Evolutionary conservation across 1,139 yeast genomes (phyloP), one percentile per base, ranked within the genome.

Genomic region (Debaryomyces fabryi): DNA sequence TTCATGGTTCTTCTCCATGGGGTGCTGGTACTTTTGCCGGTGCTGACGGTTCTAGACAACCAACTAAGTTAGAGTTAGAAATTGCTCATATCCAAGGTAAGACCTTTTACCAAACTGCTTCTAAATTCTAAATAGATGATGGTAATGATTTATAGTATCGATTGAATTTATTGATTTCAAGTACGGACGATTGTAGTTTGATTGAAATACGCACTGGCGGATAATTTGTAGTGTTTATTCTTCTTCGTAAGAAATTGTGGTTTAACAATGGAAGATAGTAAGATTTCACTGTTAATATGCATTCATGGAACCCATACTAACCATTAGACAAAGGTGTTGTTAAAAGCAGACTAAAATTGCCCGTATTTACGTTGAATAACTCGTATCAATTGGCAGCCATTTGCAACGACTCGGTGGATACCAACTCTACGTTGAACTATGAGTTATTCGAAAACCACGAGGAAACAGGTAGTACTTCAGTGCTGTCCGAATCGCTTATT

Each of bases 1-100:
- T 82, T 50, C 95, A 86, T 65, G 96, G 96, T 65, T 87, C 87
- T 56, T 84, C 93, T 48, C 82, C 96, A 50, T 88, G 93, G 91
- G 96, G 96, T 71, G 90, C 96, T 45, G 96, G 96, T 62, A 74
- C 90, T 50, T 78, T 78, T 59, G 92, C 96, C 34, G 92, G 85
- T 58, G 77, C 79, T 50, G 93, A 86, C 60, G 96, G 96, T 58
- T 83, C 90, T 16, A 83, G 96, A 78, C 76, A 75, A 64, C 88
- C 93, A 49, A 60, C 81, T 51, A 80, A 74, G 47, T 72, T 86
- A 53, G 96, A 88, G 73, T 71, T 81, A 63, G 79, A 80, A 57
- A 61, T 88, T 57, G 92, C 85, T 44, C 57, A 60, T 46, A 72
- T 71, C 58, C 95, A 87, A 72, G 95, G 93, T 65, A 71, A 75